Conservation (phyloP, 345 rosid species). For the Eucalyptus cloeziana region DNA sequence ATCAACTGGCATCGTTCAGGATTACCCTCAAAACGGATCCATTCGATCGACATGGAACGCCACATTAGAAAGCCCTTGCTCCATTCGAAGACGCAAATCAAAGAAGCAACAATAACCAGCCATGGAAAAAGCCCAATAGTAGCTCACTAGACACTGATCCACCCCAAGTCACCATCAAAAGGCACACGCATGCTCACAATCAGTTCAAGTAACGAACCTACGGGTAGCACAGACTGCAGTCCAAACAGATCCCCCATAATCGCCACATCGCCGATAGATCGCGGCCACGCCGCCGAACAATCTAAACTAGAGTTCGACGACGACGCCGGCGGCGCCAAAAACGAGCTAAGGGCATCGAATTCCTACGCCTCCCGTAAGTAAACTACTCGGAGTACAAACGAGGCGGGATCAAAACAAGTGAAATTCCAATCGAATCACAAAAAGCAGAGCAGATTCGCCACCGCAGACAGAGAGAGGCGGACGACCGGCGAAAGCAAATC, state of each 20-base stretch:
- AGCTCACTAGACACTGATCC: not conserved
- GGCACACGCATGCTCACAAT: not conserved
- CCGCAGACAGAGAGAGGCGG: not conserved
- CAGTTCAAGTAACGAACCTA: not conserved
- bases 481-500: not conserved
- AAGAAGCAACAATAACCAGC: not conserved
- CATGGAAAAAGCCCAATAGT: not conserved
- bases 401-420: not conserved
- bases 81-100: not conserved
- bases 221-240: not conserved
- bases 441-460: not conserved
- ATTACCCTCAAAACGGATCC: not conserved
- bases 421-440: not conserved
- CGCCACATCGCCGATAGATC: not conserved
- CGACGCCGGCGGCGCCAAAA: not conserved
- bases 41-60: not conserved
- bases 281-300: not conserved
- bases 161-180: not conserved
- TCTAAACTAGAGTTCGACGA: not conserved
- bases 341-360: not conserved
- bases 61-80: not conserved
- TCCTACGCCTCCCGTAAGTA: not conserved
- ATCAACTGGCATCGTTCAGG: not conserved
- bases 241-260: not conserved
- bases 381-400: not conserved